Evolutionary conservation across 108 stramenopile species (phyloP), one percentile per base, ranked within the genome.

Genomic region (Pinguiococcus pyrenoidosus): DNA sequence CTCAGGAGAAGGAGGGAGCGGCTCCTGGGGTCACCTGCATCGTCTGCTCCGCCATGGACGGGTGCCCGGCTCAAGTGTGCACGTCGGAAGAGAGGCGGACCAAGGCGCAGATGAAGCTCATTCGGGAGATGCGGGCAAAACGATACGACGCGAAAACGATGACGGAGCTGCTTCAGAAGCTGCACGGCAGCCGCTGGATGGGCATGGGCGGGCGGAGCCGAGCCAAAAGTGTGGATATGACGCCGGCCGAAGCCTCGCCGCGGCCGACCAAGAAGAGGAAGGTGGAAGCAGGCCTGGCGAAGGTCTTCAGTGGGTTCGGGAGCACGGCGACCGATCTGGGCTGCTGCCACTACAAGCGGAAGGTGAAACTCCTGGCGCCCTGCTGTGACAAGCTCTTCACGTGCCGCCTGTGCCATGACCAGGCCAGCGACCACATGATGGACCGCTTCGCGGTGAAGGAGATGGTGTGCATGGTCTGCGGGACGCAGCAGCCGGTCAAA

Each of bases 331-430:
- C 71, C 23, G 77, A 79, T 7, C 55, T 87, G 8, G 86, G 89
- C 18, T 92, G 89, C 44, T 77, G 79, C 0, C 86, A 92, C 62
- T 92, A 92, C 55, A 75, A 77, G 6, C 59, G 89, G 42, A 66
- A 78, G 16, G 84, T 82, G 64, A 92, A 88, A 56, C 65, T 92
- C 10, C 76, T 83, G 0, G 85, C 87, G 49, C 84, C 86, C 32
- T 62, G 76, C 17, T 85, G 85, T 21, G 85, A 85, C 36, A 60
- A 73, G 13, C 70, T 92, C 32, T 88, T 83, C 52, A 84, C 89
- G 22, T 92, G 89, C 46, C 80, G 89, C 32, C 72, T 87, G 22
- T 91, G 89, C 54, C 85, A 85, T 54, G 89, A 92, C 57, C 84
- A 88, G 71, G 78, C 41, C 14, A 35, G 39, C 4, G 81, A 83